Conservation (phyloP, 257 asterid species). For the Nicotiana otophora region DNA sequence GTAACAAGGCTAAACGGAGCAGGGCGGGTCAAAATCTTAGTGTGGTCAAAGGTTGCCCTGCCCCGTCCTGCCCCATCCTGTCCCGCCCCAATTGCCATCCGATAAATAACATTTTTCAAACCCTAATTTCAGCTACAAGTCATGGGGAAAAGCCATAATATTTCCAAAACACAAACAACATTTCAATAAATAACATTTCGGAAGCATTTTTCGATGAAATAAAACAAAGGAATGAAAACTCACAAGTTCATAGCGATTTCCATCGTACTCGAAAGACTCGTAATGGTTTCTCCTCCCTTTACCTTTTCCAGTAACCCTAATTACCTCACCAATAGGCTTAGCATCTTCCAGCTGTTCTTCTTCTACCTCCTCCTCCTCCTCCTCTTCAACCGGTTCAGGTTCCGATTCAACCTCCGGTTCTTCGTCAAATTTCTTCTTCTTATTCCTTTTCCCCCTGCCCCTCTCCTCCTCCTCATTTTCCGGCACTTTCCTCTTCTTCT, state of each 20-base stretch:
- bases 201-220: background rate
- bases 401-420: slow-evolving; percentile 20
- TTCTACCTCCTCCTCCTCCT: slow-evolving; percentile 21
- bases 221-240: slow-evolving; percentile 16
- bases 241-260: slow-evolving; percentile 66
- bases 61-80: too few species aligned
- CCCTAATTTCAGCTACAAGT: background rate
- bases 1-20: too few species aligned
- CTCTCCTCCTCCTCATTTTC: slow-evolving; percentile 1
- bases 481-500: slow-evolving; percentile 20
- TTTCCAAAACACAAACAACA: background rate
- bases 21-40: too few species aligned
- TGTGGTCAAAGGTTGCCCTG: too few species aligned
- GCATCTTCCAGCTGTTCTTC: slow-evolving; percentile 50
- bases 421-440: slow-evolving; percentile 35
- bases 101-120: background rate
- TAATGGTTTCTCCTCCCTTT: slow-evolving; percentile 42
- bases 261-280: slow-evolving; percentile 63
- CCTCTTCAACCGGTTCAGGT: background rate
- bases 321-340: slow-evolving; percentile 54
- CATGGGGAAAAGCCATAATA: background rate
- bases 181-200: background rate
- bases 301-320: slow-evolving; percentile 73
- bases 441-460: slow-evolving; percentile 20
- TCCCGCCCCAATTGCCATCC: too few species aligned